Evolutionary conservation across 192 early-diverging fungal genomes (phyloP).

Genomic region (Haplosporangium gracile): DNA sequence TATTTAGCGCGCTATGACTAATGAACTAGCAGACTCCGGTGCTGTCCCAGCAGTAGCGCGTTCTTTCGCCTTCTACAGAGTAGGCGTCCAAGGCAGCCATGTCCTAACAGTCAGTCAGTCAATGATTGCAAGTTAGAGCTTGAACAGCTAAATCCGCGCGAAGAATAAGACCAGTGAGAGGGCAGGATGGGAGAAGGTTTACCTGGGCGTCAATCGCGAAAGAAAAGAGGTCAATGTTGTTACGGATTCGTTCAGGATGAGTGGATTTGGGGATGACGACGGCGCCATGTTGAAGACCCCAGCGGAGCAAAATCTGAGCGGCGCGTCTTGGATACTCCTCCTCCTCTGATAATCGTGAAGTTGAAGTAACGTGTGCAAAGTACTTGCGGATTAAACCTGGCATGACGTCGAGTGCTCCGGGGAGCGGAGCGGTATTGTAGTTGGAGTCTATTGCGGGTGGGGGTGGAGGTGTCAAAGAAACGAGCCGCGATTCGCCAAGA

Average conservation of each 20-base stretch:
- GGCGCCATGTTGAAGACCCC: constrained; percentile 73
- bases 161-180: not conserved
- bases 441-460: constrained; percentile 30
- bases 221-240: constrained; percentile 61
- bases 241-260: constrained; percentile 54
- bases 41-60: constrained; percentile 63
- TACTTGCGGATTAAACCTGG: constrained; percentile 55
- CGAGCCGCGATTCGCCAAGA: constrained; percentile 71
- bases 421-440: constrained; percentile 21
- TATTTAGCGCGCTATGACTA: not conserved
- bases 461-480: constrained; percentile 27
- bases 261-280: constrained; percentile 80
- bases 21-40: constrained; percentile 44
- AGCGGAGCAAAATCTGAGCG: constrained; percentile 71
- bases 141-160: not conserved
- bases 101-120: constrained; percentile 39
- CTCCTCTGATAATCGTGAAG: constrained; percentile 4
- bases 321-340: constrained; percentile 36
- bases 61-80: constrained; percentile 28
- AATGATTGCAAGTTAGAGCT: not conserved
- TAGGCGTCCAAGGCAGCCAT: constrained; percentile 56
- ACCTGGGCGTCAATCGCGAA: constrained; percentile 62
- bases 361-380: not conserved
- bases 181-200: constrained; percentile 3
- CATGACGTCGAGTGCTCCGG: constrained; percentile 41